Conservation (phyloP, 345 rosid genomes). For the Dipteronia dyeriana region DNA sequence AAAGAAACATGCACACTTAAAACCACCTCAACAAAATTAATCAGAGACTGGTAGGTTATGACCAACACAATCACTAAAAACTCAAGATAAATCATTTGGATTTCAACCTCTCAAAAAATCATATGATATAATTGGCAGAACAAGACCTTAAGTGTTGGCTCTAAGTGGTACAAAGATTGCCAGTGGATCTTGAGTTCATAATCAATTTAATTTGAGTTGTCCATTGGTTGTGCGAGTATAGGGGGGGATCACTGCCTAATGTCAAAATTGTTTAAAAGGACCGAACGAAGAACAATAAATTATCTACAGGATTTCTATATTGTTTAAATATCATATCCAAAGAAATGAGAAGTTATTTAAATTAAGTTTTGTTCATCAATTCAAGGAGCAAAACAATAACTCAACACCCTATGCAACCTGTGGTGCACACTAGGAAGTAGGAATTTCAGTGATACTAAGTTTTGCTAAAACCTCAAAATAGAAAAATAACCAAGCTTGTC, state of each 20-base stretch:
- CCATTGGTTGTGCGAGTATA: neutral
- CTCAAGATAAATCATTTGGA: neutral
- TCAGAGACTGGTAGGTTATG: neutral
- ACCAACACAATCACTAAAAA: neutral
- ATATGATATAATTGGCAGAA: neutral
- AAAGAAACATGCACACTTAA: neutral
- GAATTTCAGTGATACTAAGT: neutral
- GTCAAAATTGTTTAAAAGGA: neutral
- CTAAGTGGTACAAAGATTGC: neutral
- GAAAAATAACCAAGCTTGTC: neutral
- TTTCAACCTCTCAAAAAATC: neutral
- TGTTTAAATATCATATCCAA: neutral
- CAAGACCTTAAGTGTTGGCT: neutral
- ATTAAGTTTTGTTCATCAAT: neutral
- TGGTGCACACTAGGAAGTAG: neutral
- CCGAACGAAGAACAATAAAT: neutral
- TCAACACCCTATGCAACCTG: neutral
- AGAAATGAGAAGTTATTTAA: neutral
- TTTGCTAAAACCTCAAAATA: neutral
- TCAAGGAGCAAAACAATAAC: neutral
- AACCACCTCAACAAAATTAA: neutral
- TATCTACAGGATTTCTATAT: neutral
- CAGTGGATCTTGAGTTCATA: neutral
- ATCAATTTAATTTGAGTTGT: neutral
- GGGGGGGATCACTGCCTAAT: neutral